Evolutionary conservation across 768 basidiomycete species (phyloP).

Genomic region (Ephemerocybe angulata): DNA sequence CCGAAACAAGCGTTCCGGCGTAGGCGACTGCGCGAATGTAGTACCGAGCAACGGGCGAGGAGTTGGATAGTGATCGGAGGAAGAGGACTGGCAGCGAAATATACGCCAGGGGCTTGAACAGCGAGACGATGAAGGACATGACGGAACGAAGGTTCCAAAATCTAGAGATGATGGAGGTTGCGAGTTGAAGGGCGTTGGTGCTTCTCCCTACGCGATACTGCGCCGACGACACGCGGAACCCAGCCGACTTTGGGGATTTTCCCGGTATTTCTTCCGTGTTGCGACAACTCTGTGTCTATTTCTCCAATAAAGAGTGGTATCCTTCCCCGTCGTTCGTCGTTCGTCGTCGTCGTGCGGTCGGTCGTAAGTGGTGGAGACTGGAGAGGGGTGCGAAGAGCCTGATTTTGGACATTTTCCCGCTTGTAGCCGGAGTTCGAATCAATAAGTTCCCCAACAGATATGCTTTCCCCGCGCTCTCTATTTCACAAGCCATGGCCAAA

Average conservation of each 20-base stretch:
- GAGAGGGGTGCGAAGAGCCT: not conserved
- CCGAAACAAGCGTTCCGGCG: slow-evolving; percentile 62
- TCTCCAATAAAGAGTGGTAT: not conserved
- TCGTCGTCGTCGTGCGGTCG: not conserved
- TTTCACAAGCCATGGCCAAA: not conserved
- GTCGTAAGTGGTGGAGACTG: not conserved
- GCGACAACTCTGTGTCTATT: not conserved
- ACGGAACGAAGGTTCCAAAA: slow-evolving; percentile 14
- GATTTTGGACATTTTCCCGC: slow-evolving; percentile 2
- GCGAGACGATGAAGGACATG: slow-evolving; percentile 61
- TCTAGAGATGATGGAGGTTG: slow-evolving; percentile 9
- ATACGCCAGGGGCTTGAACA: slow-evolving; percentile 74
- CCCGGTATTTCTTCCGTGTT: not conserved
- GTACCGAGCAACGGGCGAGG: slow-evolving; percentile 59
- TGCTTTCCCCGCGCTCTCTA: not conserved
- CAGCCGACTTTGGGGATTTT: not conserved
- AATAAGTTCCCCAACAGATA: not conserved
- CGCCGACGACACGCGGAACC: slow-evolving; percentile 3
- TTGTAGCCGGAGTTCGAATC: slow-evolving; percentile 1
- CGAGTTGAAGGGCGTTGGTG: slow-evolving; percentile 1
- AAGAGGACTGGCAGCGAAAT: slow-evolving; percentile 69
- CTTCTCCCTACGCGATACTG: not conserved
- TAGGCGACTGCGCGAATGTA: slow-evolving; percentile 74
- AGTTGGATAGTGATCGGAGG: slow-evolving; percentile 54
- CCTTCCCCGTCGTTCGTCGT: not conserved